These are phyloP conservation scores for Achaetomium macrosporum DNA, from an alignment of 2,329 filamentous ascomycete species.

Conservation along the genomic window DNA sequence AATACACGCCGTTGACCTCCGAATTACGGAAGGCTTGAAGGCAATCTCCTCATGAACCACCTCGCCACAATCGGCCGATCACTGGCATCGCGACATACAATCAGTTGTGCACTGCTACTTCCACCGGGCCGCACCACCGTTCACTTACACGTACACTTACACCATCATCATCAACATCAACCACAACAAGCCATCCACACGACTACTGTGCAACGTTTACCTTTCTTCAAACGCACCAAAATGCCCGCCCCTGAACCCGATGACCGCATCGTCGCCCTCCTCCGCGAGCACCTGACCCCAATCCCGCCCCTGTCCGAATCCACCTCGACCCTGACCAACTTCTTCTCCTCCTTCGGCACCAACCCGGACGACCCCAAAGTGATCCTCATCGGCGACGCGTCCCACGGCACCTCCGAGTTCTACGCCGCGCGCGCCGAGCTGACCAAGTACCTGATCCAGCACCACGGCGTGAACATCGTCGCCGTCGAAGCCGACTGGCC, in stretches of 20 bases:
- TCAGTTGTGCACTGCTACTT: not conserved
- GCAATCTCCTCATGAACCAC: conserved; percentile 1
- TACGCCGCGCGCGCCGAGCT: conserved; percentile 46
- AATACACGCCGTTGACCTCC: not conserved
- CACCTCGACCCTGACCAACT: not conserved
- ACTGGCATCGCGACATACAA: conserved; percentile 1
- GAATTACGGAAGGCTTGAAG: not conserved
- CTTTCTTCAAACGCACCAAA: conserved; percentile 1
- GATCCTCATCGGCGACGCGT: conserved; percentile 28
- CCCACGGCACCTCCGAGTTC: conserved; percentile 50
- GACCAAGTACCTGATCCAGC: conserved; percentile 42
- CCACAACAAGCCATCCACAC: not conserved
- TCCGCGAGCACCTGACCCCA: conserved; percentile 12
- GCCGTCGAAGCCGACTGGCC: conserved; percentile 51
- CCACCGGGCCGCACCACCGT: not conserved
- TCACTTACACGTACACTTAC: not conserved
- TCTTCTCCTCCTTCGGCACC: conserved; percentile 6
- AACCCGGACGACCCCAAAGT: conserved; percentile 15
- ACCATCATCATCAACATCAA: not conserved
- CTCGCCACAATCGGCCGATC: not conserved
- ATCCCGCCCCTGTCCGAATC: conserved; percentile 9
- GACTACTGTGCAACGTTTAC: not conserved
- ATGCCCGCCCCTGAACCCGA: conserved; percentile 4
- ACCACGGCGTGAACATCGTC: conserved; percentile 46
- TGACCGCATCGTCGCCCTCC: conserved; percentile 11